Evolutionary conservation across 805 yeast species (phyloP), one percentile per base, ranked within the genome.

Genomic region (Ogataea neopini): DNA sequence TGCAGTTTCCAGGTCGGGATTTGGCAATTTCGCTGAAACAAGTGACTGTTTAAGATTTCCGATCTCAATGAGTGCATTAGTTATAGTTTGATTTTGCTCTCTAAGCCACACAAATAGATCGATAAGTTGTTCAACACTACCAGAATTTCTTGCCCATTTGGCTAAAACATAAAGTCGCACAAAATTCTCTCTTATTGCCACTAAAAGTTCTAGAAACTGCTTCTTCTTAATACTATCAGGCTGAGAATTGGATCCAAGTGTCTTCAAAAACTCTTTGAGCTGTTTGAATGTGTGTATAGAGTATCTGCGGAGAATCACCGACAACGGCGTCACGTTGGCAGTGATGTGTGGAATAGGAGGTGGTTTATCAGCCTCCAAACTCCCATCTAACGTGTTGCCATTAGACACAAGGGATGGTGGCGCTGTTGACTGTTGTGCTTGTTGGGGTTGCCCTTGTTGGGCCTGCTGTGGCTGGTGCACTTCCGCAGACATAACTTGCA

Each of bases 81-180:
- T 58, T 76, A 91, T 62, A 76, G 77, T 60, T 77, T 81, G 59
- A 36, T 88, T 87, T 58, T 89, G 95, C 41, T 82, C 83, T 51
- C 94, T 74, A 34, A 94, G 74, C 94, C 96, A 94, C 52, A 87
- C 86, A 49, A 95, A 79, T 17, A 92, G 73, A 68, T 94, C 98
- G 47, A 94, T 90, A 52, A 91, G 73, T 44, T 76, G 76, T 38
- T 84, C 81, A 49, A 92, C 82, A 43, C 85, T 88, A 40, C 80
- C 75, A 4, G 91, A 75, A 28, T 81, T 84, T 10, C 80, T 77
- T 3, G 90, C 80, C 99, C 99, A 94, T 67, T 92, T 91, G 44
- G 86, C 79, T 33, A 94, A 68, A 2, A 96, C 96, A 57, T 88
- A 90, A 2, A 91, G 64, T 63, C 92, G 83, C 50, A 91, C 79